A percentile compares a stretch with the other conserved stretches of the same genome.
Evolutionary conservation across 805 yeast genomes (phyloP).

Genomic region (Metschnikowia peoriensis): DNA sequence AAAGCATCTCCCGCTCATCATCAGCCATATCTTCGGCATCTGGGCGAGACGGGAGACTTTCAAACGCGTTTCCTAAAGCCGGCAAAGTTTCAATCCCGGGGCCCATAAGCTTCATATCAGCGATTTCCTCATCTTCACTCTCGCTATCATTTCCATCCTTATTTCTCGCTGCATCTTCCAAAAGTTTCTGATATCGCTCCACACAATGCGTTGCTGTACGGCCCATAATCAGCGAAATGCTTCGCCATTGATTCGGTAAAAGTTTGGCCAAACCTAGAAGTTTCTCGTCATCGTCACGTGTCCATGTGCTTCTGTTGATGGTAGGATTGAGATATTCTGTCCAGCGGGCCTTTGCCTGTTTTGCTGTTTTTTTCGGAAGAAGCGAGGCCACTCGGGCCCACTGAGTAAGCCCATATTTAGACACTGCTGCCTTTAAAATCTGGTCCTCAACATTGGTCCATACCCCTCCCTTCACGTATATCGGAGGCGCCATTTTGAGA

Average conservation of each 20-base stretch:
- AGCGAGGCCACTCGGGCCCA: slow-evolving; percentile 93
- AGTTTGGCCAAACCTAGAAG: slow-evolving; percentile 63
- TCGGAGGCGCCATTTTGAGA: slow-evolving; percentile 43
- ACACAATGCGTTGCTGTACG: slow-evolving; percentile 86
- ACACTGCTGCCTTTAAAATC: slow-evolving; percentile 83
- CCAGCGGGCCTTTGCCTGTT: slow-evolving; percentile 94
- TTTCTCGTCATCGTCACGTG: slow-evolving; percentile 71
- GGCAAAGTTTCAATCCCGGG: slow-evolving; percentile 53
- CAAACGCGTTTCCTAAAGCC: slow-evolving; percentile 52
- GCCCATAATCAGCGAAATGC: slow-evolving; percentile 77
- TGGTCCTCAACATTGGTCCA: slow-evolving; percentile 90
- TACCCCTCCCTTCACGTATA: slow-evolving; percentile 81
- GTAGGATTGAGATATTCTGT: slow-evolving; percentile 79
- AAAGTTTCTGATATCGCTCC: slow-evolving; percentile 73
- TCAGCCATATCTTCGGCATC: slow-evolving; percentile 79
- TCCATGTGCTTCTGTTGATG: slow-evolving; percentile 65
- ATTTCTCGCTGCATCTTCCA: slow-evolving; percentile 46
- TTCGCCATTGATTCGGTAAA: slow-evolving; percentile 92
- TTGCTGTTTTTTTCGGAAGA: slow-evolving; percentile 79
- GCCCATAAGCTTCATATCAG: slow-evolving; percentile 44
- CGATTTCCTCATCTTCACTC: slow-evolving; percentile 22
- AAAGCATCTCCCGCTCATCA: slow-evolving; percentile 86
- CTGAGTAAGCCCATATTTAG: slow-evolving; percentile 90
- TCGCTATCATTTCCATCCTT: slow-evolving; percentile 27
- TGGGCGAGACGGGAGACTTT: slow-evolving; percentile 76